phyloP scores from a whole-genome alignment of 2,329 filamentous ascomycete species.

The Alternaria ethzedia region DNA sequence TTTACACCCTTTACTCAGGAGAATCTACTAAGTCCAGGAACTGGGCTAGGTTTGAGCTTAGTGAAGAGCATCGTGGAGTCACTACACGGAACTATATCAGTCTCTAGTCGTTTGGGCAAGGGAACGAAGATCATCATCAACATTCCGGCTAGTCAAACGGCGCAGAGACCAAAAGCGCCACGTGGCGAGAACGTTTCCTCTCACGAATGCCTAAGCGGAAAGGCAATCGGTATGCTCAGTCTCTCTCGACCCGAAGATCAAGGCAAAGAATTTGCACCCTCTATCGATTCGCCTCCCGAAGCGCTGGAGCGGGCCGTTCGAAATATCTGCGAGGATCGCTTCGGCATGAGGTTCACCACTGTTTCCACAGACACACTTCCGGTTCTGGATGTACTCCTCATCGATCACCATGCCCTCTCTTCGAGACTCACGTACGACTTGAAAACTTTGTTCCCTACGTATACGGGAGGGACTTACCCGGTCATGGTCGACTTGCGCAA shows the following conservation, averaged over 20 bases:
- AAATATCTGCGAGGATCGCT: slow-evolving; percentile 8
- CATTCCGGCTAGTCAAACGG: not conserved
- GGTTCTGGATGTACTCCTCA: slow-evolving; percentile 1
- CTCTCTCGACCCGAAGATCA: not conserved
- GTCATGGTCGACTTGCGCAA: slow-evolving; percentile 2
- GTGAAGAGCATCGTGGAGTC: slow-evolving; percentile 26
- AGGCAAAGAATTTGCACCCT: not conserved
- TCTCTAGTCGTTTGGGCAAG: slow-evolving; percentile 15
- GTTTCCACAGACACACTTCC: not conserved
- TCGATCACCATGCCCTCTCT: slow-evolving; percentile 7
- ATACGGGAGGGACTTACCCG: not conserved
- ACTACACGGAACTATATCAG: slow-evolving; percentile 26
- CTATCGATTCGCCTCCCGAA: not conserved
- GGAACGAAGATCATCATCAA: slow-evolving; percentile 16
- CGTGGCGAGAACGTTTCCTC: not conserved
- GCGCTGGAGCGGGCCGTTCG: slow-evolving; percentile 3
- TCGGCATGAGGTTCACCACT: slow-evolving; percentile 6
- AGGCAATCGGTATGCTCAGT: slow-evolving; percentile 4
- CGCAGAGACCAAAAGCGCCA: not conserved
- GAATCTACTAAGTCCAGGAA: slow-evolving; percentile 23
- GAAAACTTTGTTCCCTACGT: not conserved
- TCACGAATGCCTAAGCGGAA: not conserved
- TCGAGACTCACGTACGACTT: not conserved
- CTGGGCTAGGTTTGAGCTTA: slow-evolving; percentile 31
- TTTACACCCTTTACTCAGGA: slow-evolving; percentile 34